A percentile compares a stretch with the other conserved stretches of the same genome.
These are phyloP conservation scores for Populus tomentosa DNA, from an alignment of 441 rosid species.

Conservation along the genomic window DNA sequence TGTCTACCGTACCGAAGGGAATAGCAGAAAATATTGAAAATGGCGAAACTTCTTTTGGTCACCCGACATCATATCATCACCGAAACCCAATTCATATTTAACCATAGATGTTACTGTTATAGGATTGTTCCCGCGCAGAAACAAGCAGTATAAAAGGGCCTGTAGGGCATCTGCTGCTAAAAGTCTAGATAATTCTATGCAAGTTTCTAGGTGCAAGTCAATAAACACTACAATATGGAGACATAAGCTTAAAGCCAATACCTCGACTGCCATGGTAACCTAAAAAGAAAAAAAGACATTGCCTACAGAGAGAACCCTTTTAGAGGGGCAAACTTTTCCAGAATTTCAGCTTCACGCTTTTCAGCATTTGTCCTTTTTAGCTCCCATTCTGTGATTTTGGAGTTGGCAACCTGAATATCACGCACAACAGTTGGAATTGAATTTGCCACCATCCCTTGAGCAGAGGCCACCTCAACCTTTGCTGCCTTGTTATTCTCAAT, in stretches of 20 bases:
- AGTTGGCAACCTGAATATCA: conserved; percentile 56
- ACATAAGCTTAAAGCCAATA: neutral
- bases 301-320: conserved; percentile 47
- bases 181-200: neutral
- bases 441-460: conserved; percentile 52
- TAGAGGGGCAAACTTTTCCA: conserved; percentile 48
- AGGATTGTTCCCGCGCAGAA: neutral
- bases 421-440: conserved; percentile 47
- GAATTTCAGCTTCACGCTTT: conserved; percentile 52
- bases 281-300: neutral
- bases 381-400: conserved; percentile 51
- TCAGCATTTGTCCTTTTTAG: conserved; percentile 47
- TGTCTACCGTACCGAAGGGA: neutral
- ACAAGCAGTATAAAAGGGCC: neutral
- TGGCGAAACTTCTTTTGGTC: neutral
- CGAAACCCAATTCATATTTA: neutral
- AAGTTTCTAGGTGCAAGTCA: neutral
- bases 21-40: no score
- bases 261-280: no score
- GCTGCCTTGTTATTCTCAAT: conserved; percentile 42
- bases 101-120: neutral
- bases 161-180: neutral
- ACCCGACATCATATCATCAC: neutral
- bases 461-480: conserved; percentile 36
- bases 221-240: neutral